Evolutionary conservation across 2,329 filamentous ascomycete genomes (phyloP).

Genomic region (Sporothrix globosa): DNA sequence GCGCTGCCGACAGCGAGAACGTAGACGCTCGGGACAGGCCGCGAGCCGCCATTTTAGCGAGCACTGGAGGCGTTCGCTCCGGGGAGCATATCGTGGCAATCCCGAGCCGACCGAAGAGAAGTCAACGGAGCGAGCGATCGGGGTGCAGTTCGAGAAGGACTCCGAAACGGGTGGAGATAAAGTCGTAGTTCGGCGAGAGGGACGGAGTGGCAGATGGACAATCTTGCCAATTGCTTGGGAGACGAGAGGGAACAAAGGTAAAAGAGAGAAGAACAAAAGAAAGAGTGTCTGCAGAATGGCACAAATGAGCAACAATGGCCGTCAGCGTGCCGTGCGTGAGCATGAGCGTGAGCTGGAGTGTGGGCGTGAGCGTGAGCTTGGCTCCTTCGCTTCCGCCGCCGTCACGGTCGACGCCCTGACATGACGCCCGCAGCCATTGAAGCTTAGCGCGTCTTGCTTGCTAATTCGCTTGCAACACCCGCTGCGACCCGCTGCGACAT

Average conservation of each 20-base stretch:
- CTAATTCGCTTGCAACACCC: background rate
- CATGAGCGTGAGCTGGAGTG: background rate
- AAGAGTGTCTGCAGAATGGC: background rate
- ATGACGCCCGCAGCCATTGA: no score
- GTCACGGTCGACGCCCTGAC: background rate
- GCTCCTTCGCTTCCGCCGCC: background rate
- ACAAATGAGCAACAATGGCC: background rate
- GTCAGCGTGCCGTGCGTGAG: background rate
- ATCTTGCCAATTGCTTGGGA: background rate
- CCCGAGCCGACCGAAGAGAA: background rate
- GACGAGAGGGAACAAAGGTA: background rate
- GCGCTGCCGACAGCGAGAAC: slow-evolving; percentile 34
- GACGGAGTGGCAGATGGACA: no score
- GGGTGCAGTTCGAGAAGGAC: background rate
- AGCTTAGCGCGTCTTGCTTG: background rate
- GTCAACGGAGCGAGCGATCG: background rate
- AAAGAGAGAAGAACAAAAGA: background rate
- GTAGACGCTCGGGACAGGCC: slow-evolving; percentile 33
- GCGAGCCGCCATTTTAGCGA: slow-evolving; percentile 33
- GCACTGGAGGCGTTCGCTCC: background rate
- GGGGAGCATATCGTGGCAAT: slow-evolving; percentile 16
- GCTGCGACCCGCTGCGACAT: slow-evolving; percentile 24
- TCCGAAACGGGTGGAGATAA: background rate
- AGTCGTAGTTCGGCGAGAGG: slow-evolving; percentile 8
- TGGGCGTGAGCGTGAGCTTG: background rate